Base-by-base conservation (phyloP, 2,329 filamentous ascomycete genomes). In the Aspergillus pseudoglaucus region DNA sequence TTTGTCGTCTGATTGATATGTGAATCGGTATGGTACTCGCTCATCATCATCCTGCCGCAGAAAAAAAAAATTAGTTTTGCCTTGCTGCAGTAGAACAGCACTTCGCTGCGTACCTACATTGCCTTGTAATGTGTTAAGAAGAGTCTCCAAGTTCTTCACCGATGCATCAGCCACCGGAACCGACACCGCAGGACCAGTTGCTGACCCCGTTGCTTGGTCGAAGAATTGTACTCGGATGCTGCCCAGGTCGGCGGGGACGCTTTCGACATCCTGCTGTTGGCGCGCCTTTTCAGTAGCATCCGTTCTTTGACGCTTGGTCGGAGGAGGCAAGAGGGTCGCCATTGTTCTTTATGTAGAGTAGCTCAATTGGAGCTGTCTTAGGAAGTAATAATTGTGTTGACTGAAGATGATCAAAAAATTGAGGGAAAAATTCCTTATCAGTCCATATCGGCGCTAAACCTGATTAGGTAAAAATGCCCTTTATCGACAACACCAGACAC, bases 211-310 rank as follows among this genome's bases (percentile, higher is more conserved):
- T 49, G 79, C 87, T 80, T 87, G 83, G 67, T 97, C 90, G 62
- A 89, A 79, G 69, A 97, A 96, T 56, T 91, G 87, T 42, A 94
- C 84, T 67, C 88, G 85, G 64, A 94, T 82, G 51, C 83, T 89
- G 55, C 89, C 90, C 43, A 82, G 74, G 55, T 86, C 79, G 30
- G 82, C 80, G 0, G 85, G 80, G 44, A 86, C 79, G 18, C 68
- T 67, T 44, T 83, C 75, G 45, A 91, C 79, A 72, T 90, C 84
- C 63, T 93, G 85, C 63, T 95, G 89, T 42, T 82, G 74, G 55
- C 83, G 78, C 6, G 86, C 80, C 60, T 82, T 82, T 58, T 88
- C 87, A 37, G 85, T 77, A 18, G 79, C 79, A 58, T 88, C 88
- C 44, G 85, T 82, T 68, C 84, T 87, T 65, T 95, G 90, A 53